Evolutionary conservation across 1,284 basidiomycete genomes (phyloP).

Genomic region (Abortiporus biennis): DNA sequence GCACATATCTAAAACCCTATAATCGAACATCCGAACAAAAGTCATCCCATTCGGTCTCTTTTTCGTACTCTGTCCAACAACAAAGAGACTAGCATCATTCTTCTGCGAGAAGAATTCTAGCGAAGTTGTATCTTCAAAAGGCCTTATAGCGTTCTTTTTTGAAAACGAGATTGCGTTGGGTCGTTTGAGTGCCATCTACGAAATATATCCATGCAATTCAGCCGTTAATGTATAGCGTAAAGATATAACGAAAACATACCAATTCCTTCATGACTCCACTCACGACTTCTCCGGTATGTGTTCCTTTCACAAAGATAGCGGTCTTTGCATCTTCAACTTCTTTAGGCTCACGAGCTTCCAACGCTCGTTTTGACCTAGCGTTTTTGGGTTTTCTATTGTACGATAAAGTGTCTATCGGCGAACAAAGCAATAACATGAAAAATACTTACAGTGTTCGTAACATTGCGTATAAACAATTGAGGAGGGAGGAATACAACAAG

Average conservation of each 20-base stretch:
- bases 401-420: neutral
- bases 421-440: neutral
- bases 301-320: slow-evolving; percentile 88
- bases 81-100: slow-evolving; percentile 92
- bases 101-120: slow-evolving; percentile 93
- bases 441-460: slow-evolving; percentile 32
- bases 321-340: slow-evolving; percentile 83
- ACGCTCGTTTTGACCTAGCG: slow-evolving; percentile 91
- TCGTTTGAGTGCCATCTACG: slow-evolving; percentile 85
- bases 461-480: no score
- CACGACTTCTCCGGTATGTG: slow-evolving; percentile 78
- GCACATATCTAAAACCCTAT: slow-evolving; percentile 88
- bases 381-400: slow-evolving; percentile 93
- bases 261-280: slow-evolving; percentile 84
- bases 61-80: slow-evolving; percentile 91
- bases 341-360: slow-evolving; percentile 86
- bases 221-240: neutral
- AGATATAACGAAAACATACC: slow-evolving; percentile 40
- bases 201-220: neutral
- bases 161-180: slow-evolving; percentile 89
- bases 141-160: slow-evolving; percentile 90
- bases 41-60: slow-evolving; percentile 90
- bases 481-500: no score
- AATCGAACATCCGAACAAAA: slow-evolving; percentile 86
- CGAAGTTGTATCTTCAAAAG: slow-evolving; percentile 83